These are phyloP conservation scores for Neonectria sp. DNA, from an alignment of 2,329 filamentous ascomycete species.

Conservation along the genomic window DNA sequence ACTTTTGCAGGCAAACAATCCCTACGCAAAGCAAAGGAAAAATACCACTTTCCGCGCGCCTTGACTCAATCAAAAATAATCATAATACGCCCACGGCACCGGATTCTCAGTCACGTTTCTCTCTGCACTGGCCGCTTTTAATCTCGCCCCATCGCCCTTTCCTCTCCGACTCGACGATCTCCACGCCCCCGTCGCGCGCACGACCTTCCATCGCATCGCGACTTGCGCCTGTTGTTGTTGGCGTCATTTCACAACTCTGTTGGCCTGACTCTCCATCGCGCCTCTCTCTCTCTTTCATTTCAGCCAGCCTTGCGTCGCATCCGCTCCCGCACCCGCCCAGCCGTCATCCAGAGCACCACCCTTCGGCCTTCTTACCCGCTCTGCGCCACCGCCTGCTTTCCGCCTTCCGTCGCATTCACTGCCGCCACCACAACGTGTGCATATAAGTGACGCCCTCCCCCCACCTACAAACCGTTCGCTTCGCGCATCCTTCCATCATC, in stretches of 20 bases:
- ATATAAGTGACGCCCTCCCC: slow-evolving; percentile 37
- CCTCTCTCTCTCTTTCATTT: slow-evolving; percentile 29
- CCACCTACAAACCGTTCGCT: slow-evolving; percentile 34
- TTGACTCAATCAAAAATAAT: slow-evolving; percentile 31
- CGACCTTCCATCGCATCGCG: slow-evolving; percentile 25
- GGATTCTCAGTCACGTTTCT: slow-evolving; percentile 19
- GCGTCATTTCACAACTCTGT: slow-evolving; percentile 13
- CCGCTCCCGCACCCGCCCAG: slow-evolving; percentile 21
- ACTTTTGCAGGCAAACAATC: slow-evolving; percentile 32
- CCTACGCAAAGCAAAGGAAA: slow-evolving; percentile 11
- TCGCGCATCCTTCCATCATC: slow-evolving; percentile 43
- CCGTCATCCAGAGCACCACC: slow-evolving; percentile 37
- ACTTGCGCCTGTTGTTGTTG: slow-evolving; percentile 19
- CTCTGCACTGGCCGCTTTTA: slow-evolving; percentile 4
- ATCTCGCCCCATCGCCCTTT: slow-evolving; percentile 9
- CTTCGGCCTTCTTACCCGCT: slow-evolving; percentile 27
- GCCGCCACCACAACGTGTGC: slow-evolving; percentile 39
- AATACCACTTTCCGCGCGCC: slow-evolving; percentile 38
- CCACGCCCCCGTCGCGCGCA: slow-evolving; percentile 20
- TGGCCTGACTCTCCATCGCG: slow-evolving; percentile 18
- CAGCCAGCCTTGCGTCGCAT: slow-evolving; percentile 24
- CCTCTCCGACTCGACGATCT: slow-evolving; percentile 15
- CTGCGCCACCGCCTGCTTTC: slow-evolving; percentile 26
- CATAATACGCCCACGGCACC: slow-evolving; percentile 25
- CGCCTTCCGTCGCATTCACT: slow-evolving; percentile 36